Evolutionary conservation across 768 basidiomycete species (phyloP), one percentile per base, ranked within the genome.

Genomic region (Chalciporus piperatus): DNA sequence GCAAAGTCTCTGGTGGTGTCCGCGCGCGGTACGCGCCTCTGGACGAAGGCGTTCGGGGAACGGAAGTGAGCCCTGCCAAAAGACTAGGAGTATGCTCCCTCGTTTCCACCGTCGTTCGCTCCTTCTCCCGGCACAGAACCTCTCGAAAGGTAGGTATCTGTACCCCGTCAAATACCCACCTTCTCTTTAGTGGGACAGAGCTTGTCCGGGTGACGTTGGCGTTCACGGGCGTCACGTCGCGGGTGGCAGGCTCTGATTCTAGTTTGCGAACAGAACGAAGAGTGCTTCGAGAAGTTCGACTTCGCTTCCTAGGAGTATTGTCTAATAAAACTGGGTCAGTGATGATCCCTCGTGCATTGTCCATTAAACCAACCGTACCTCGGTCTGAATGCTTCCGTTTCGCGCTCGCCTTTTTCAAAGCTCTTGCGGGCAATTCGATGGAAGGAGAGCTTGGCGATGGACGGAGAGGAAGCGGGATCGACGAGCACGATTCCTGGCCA

Each of bases 171-270:
- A 72, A 64, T n/a, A 58, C 53, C 45, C 52, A 55, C 41, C 45
- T 56, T 46, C 54, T 65, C 23, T 41, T 55, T 17, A 50, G 40
- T 2, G 67, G 68, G 25, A 58, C 49, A 19, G 72, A 72, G 28
- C 33, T 46, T 23, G 41, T 55, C 38, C 64, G 63, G 23, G 50
- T 52, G 6, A 60, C 40, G 8, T 42, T 28, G 13, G 59, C 44
- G 7, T 46, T 28, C 12, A 60, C 43, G 14, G 58, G 58, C 2
- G 67, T 64, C 0, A 60, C 55, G n/a, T 51, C 50, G 19, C 63
- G 58, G 16, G 54, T 65, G 30, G 47, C 55, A 17, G 71, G 68
- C 40, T 70, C 70, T 3, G 71, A 72, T 37, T 52, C 60, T 3
- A 59, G 45, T n/a, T 48, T 56, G 46, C 52, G 65, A 28, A 49